Evolutionary conservation across 495 filamentous ascomycete species (phyloP).

Genomic region (Lepidopterella palustris): DNA sequence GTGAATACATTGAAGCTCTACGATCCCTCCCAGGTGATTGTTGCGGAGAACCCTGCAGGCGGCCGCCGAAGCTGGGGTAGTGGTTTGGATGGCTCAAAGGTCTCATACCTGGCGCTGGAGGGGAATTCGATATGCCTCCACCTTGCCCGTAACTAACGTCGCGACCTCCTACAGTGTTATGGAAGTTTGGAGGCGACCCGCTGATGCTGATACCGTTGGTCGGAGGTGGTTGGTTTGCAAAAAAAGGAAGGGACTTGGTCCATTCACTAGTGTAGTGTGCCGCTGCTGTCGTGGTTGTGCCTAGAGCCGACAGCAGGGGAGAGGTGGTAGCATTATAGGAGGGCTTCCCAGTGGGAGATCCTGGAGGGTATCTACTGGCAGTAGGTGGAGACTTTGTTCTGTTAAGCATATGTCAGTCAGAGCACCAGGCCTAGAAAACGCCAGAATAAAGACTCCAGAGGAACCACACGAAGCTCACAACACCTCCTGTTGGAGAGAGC

Average conservation of each 20-base stretch:
- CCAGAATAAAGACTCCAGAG: background rate
- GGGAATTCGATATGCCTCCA: slow-evolving; percentile 22
- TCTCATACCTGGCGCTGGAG: slow-evolving; percentile 16
- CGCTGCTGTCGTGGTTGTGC: slow-evolving; percentile 25
- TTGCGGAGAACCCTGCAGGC: slow-evolving; percentile 27
- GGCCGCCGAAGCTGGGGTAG: slow-evolving; percentile 30
- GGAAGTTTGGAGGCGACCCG: slow-evolving; percentile 28
- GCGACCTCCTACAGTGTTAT: slow-evolving; percentile 15
- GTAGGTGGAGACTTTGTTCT: slow-evolving; percentile 28
- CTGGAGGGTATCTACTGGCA: slow-evolving; percentile 15
- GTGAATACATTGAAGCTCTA: slow-evolving; percentile 57
- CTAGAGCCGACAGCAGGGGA: slow-evolving; percentile 30
- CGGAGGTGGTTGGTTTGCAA: slow-evolving; percentile 23
- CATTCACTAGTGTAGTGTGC: slow-evolving; percentile 34
- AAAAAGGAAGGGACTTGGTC: slow-evolving; percentile 32
- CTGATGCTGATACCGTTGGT: slow-evolving; percentile 23
- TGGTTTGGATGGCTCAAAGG: slow-evolving; percentile 32
- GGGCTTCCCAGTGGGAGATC: slow-evolving; percentile 13
- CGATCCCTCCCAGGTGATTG: slow-evolving; percentile 21
- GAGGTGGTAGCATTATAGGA: slow-evolving; percentile 29
- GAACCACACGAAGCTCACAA: background rate
- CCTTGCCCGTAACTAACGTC: slow-evolving; percentile 16
- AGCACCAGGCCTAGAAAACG: background rate
- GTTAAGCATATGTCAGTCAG: slow-evolving; percentile 10
- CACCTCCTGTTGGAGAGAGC: no score